Base-by-base conservation (phyloP, 176 grass and related monocot species). In the Stipa capillata region DNA sequence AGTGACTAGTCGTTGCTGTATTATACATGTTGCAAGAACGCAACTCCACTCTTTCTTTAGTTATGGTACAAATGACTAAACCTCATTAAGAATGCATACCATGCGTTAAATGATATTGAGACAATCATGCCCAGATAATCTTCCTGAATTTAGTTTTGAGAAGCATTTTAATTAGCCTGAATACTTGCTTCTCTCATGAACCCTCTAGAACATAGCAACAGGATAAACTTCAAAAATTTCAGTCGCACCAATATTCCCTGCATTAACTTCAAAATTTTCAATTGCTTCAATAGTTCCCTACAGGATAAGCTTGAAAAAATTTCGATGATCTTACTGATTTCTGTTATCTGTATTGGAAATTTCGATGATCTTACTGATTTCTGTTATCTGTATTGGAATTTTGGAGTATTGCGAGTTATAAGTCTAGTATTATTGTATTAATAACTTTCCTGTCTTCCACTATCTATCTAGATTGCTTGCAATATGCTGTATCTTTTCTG, bases 371-470 rank as follows among this genome's bases (percentile, higher is more conserved):
- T 63, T 40, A 60, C 31, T 35, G n/a, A 55, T 69, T 7, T 66
- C 28, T 55, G 6, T 72, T 85, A 42, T 77, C 58, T 68, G 48
- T 69, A 61, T 83, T 65, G 24, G 14, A 31, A 50, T 48, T 74
- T 40, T 73, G 67, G 15, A 12, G 12, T 63, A 10, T 60, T 37
- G 11, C 72, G 7, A 37, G 37, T 58, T 69, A 34, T 7, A n/a
- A 3, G 39, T 41, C 44, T 68, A 37, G n/a, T n/a, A n/a, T n/a
- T n/a, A n/a, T n/a, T n/a, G 23, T 80, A 20, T 27, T 50, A 59
- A 33, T 14, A 6, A 5, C 52, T 83, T 71, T 77, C 43, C 73
- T 39, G 28, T 71, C 39, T 79, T 74, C 37, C 35, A 37, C 35
- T 71, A 17, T 39, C 6, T 20, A 29, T 18, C 47, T 18, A 4